These are phyloP conservation scores for Clarireedia homoeocarpa DNA, from an alignment of 2,329 filamentous ascomycete genomes.

Conservation along the genomic window DNA sequence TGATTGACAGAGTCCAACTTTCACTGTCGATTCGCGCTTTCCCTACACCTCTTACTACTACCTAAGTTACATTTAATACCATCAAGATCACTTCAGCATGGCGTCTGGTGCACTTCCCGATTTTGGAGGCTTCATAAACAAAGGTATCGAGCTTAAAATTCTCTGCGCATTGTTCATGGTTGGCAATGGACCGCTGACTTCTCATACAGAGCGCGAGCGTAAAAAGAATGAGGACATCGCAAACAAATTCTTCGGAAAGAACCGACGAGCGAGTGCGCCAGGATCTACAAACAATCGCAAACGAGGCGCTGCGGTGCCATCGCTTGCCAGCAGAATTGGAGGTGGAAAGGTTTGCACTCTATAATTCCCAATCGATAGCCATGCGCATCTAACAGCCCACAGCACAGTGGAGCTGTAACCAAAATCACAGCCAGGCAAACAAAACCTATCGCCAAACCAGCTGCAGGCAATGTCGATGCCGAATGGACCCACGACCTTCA, in stretches of 20 bases:
- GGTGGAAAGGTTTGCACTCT: conserved; percentile 54
- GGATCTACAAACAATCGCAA: conserved; percentile 39
- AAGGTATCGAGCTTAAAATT: conserved; percentile 17
- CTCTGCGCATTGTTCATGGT: neutral
- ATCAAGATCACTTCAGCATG: conserved; percentile 18
- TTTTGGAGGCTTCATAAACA: conserved; percentile 28
- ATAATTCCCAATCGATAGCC: neutral
- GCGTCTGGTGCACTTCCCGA: conserved; percentile 24
- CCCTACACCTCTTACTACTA: too few relatives aligned
- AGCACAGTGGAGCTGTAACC: conserved; percentile 20
- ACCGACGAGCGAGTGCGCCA: conserved; percentile 48
- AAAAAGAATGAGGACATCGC: conserved; percentile 68
- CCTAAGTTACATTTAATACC: neutral
- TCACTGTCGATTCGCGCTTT: too few relatives aligned
- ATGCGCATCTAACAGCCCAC: conserved; percentile 11
- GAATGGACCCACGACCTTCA: conserved; percentile 70
- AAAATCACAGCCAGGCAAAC: conserved; percentile 14
- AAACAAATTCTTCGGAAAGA: conserved; percentile 60
- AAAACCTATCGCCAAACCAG: conserved; percentile 20
- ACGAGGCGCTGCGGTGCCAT: conserved; percentile 38
- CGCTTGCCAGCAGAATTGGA: conserved; percentile 64
- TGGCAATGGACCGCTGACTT: conserved; percentile 11
- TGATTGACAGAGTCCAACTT: too few relatives aligned
- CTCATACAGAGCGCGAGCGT: conserved; percentile 45
- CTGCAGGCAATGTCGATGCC: conserved; percentile 50